Percentiles rank a stretch among this genome's conserved stretches.
Conservation (phyloP, 2,329 filamentous ascomycete genomes). For the Colletotrichum abscissum region DNA sequence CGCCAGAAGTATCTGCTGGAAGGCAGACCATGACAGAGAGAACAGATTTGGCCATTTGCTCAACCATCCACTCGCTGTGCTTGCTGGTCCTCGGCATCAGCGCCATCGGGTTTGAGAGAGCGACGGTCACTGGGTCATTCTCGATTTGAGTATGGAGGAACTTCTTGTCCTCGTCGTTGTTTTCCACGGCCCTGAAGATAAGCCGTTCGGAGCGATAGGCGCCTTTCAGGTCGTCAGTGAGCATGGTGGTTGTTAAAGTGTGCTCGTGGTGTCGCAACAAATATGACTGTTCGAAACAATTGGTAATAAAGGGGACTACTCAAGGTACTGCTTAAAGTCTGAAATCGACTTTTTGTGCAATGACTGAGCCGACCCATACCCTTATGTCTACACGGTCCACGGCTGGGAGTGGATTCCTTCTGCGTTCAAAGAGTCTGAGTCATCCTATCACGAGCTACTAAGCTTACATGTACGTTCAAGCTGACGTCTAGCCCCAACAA, state of each 20-base stretch:
- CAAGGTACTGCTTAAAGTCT: neutral
- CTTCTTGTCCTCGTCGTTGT: neutral
- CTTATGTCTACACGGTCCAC: too few species aligned
- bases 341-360: neutral
- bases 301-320: neutral
- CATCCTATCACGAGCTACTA: neutral
- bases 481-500: neutral
- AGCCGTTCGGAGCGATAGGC: neutral
- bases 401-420: neutral
- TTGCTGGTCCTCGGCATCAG: neutral
- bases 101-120: neutral
- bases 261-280: neutral
- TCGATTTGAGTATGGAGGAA: slow-evolving; percentile 3
- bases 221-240: neutral
- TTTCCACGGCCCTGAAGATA: neutral
- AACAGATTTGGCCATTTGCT: neutral
- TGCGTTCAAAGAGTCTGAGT: neutral
- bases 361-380: neutral
- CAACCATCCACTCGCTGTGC: neutral
- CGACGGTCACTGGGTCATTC: neutral
- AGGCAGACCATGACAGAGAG: neutral
- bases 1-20: neutral
- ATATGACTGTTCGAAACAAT: neutral
- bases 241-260: neutral
- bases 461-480: neutral